Evolutionary conservation across 371 early-diverging fungal species (phyloP).

Genomic region (Mucor plumbeus): DNA sequence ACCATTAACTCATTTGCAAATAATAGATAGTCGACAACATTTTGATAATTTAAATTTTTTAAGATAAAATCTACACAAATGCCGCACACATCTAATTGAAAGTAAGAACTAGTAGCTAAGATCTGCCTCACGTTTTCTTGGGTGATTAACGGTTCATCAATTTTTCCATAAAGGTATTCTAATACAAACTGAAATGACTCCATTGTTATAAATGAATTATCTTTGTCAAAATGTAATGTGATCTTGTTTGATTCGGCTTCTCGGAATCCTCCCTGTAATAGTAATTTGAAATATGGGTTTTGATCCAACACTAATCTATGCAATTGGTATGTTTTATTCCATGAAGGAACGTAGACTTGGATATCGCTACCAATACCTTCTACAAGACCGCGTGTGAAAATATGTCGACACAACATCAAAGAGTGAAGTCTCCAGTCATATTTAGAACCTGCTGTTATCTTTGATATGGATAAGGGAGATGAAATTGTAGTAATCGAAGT

Average conservation of each 20-base stretch:
- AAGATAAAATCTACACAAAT: conserved; percentile 61
- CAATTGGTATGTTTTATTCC: conserved; percentile 56
- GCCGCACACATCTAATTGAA: conserved; percentile 59
- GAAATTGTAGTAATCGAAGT: neutral
- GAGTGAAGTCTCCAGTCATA: conserved; percentile 53
- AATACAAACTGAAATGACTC: conserved; percentile 66
- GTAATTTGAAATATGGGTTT: conserved; percentile 57
- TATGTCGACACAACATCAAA: conserved; percentile 52
- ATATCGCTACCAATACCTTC: conserved; percentile 66
- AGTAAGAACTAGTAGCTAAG: conserved; percentile 65
- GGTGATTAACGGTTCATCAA: conserved; percentile 41
- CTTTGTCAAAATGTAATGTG: conserved; percentile 55
- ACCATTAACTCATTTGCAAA: conserved; percentile 63
- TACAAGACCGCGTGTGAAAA: conserved; percentile 55
- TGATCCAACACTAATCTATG: conserved; percentile 65
- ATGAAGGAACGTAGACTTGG: conserved; percentile 49
- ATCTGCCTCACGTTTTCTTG: conserved; percentile 50
- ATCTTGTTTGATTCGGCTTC: conserved; percentile 48
- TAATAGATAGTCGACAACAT: conserved; percentile 57
- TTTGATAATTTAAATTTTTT: conserved; percentile 44
- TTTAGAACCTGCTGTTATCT: conserved; percentile 12
- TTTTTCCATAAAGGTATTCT: conserved; percentile 52
- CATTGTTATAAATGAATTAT: conserved; percentile 57
- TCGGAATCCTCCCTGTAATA: conserved; percentile 60
- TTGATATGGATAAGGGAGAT: neutral